Percentiles rank a stretch among this genome's conserved stretches.
These are phyloP conservation scores for Leccinum cinnamomeum DNA, from an alignment of 1,284 basidiomycete species.

Conservation along the genomic window DNA sequence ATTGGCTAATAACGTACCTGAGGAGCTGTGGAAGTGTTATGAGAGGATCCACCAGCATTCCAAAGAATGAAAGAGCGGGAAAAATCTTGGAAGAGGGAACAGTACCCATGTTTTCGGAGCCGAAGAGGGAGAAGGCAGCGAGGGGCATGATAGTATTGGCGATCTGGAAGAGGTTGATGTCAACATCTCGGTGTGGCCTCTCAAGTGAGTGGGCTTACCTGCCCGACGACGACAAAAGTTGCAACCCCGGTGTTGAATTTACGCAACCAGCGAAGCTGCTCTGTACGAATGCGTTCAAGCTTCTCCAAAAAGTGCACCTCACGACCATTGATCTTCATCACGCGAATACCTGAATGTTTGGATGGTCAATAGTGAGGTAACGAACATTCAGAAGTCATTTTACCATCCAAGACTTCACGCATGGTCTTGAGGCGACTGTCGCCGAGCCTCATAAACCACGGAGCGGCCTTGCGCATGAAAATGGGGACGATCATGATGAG, in stretches of 20 bases:
- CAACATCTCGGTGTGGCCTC: background rate
- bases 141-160: constrained; percentile 34
- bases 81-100: constrained; percentile 26
- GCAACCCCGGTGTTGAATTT: constrained; percentile 31
- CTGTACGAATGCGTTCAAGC: constrained; percentile 24
- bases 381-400: background rate
- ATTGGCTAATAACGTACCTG: constrained; percentile 16
- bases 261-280: constrained; percentile 31
- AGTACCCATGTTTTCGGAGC: constrained; percentile 28
- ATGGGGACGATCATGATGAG: constrained; percentile 33
- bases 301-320: constrained; percentile 26
- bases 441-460: constrained; percentile 30
- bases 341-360: constrained; percentile 21
- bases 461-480: constrained; percentile 34
- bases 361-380: background rate
- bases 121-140: constrained; percentile 34
- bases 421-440: constrained; percentile 31
- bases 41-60: constrained; percentile 33
- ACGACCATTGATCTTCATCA: constrained; percentile 30
- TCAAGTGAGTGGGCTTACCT: constrained; percentile 10
- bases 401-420: constrained; percentile 32
- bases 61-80: constrained; percentile 33
- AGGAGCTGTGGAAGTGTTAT: constrained; percentile 31
- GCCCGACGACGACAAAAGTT: constrained; percentile 30
- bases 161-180: constrained; percentile 13